These are phyloP conservation scores for Toxicodendron radicans DNA, from an alignment of 345 rosid species.

Conservation along the genomic window DNA sequence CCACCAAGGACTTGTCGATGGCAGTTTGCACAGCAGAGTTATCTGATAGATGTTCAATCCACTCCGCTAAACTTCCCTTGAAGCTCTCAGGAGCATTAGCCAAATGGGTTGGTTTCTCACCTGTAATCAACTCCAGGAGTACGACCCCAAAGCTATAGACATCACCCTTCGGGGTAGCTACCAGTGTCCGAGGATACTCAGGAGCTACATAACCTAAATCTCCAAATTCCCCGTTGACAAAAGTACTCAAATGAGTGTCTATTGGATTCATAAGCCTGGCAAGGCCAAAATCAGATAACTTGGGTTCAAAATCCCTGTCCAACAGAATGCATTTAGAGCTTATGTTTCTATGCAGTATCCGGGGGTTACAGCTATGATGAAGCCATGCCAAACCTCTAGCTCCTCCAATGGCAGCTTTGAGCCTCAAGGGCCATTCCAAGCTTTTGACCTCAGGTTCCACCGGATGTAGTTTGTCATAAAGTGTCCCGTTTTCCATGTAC, in stretches of 20 bases:
- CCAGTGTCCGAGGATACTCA: conserved; percentile 22
- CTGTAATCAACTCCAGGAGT: conserved; percentile 31
- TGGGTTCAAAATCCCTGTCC: conserved; percentile 30
- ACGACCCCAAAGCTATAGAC: conserved; percentile 31
- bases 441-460: background rate
- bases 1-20: conserved; percentile 25
- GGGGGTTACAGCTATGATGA: conserved; percentile 28
- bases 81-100: conserved; percentile 15
- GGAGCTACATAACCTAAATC: conserved; percentile 26
- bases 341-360: conserved; percentile 27
- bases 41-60: conserved; percentile 13
- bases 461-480: conserved; percentile 22
- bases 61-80: conserved; percentile 18
- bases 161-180: conserved; percentile 31
- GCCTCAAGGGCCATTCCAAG: conserved; percentile 34
- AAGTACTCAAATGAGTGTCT: conserved; percentile 16
- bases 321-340: conserved; percentile 33
- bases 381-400: conserved; percentile 44
- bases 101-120: conserved; percentile 21
- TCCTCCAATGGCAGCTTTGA: conserved; percentile 23
- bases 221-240: conserved; percentile 29
- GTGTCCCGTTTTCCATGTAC: conserved; percentile 27
- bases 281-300: conserved; percentile 27
- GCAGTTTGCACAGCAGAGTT: conserved; percentile 13
- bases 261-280: conserved; percentile 28